Evolutionary conservation across 177 flowering plant genomes (phyloP).

Genomic region (Tripterygium wilfordii): DNA sequence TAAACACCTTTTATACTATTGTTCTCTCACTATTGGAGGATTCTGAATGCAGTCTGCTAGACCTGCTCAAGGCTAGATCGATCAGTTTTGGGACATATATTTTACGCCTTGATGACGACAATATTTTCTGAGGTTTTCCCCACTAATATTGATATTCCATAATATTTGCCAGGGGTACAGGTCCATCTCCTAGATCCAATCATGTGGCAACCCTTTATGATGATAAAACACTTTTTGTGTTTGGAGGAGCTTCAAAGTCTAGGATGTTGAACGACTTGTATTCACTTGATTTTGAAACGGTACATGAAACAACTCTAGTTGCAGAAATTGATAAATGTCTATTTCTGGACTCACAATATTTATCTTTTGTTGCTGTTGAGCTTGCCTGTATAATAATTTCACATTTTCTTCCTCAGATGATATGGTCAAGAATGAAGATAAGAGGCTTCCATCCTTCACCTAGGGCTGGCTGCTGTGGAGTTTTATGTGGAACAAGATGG

Average conservation of each 20-base stretch:
- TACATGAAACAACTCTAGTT: constrained; percentile 28
- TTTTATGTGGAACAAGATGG: constrained; percentile 90
- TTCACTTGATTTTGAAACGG: constrained; percentile 96
- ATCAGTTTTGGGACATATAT: too few relatives aligned
- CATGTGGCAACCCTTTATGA: constrained; percentile 90
- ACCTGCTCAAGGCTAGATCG: too few relatives aligned
- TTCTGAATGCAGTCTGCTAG: too few relatives aligned
- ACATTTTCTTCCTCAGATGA: constrained; percentile 66
- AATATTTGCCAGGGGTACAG: constrained; percentile 61
- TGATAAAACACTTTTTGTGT: constrained; percentile 69
- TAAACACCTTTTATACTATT: not conserved
- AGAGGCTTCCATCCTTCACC: constrained; percentile 92
- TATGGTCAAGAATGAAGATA: constrained; percentile 84
- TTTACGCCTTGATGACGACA: too few relatives aligned
- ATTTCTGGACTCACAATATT: too few relatives aligned
- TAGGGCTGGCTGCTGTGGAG: constrained; percentile 94
- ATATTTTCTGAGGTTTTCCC: too few relatives aligned
- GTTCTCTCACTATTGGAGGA: not conserved
- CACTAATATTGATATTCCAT: not conserved
- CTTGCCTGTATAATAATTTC: too few relatives aligned
- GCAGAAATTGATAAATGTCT: too few relatives aligned
- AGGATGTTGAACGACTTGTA: constrained; percentile 79
- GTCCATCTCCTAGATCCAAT: constrained; percentile 86
- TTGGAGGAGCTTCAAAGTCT: constrained; percentile 92
- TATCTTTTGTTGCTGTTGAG: too few relatives aligned